These are phyloP conservation scores for Trichaptum fuscoviolaceum DNA, from an alignment of 768 basidiomycete species.

Conservation along the genomic window DNA sequence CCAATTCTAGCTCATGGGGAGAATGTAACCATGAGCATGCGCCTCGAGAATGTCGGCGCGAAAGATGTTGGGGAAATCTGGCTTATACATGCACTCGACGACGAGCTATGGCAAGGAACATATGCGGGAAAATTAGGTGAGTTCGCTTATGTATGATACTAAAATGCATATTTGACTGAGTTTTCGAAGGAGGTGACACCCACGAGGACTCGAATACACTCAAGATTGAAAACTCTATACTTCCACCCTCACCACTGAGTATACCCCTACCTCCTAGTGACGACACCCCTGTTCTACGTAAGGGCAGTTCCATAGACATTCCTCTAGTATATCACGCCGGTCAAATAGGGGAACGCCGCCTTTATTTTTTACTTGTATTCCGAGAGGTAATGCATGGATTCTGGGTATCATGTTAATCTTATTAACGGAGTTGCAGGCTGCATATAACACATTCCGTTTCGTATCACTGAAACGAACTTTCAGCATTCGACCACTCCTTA, in stretches of 20 bases:
- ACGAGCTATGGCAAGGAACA: constrained; percentile 53
- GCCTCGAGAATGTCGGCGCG: constrained; percentile 63
- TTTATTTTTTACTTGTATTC: constrained; percentile 63
- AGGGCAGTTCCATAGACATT: constrained; percentile 48
- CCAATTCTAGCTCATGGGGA: constrained; percentile 67
- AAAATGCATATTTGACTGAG: constrained; percentile 5
- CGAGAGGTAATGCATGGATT: constrained; percentile 41
- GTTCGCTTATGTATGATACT: neutral
- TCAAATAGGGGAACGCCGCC: constrained; percentile 39
- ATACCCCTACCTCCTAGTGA: constrained; percentile 34
- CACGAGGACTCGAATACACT: neutral
- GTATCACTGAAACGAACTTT: constrained; percentile 49
- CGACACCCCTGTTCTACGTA: constrained; percentile 27
- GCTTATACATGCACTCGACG: constrained; percentile 55
- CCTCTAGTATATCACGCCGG: constrained; percentile 51
- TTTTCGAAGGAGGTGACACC: neutral
- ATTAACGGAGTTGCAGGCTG: constrained; percentile 30
- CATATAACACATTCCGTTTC: constrained; percentile 49
- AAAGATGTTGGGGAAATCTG: constrained; percentile 62
- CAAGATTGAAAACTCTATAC: constrained; percentile 41
- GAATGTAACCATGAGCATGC: constrained; percentile 44
- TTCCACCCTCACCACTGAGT: constrained; percentile 37
- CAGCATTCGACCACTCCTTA: constrained; percentile 58
- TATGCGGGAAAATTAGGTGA: constrained; percentile 18
- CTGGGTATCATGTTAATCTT: neutral